phyloP scores from a whole-genome alignment of 257 asterid genomes.

The Solanum medicagineum region DNA sequence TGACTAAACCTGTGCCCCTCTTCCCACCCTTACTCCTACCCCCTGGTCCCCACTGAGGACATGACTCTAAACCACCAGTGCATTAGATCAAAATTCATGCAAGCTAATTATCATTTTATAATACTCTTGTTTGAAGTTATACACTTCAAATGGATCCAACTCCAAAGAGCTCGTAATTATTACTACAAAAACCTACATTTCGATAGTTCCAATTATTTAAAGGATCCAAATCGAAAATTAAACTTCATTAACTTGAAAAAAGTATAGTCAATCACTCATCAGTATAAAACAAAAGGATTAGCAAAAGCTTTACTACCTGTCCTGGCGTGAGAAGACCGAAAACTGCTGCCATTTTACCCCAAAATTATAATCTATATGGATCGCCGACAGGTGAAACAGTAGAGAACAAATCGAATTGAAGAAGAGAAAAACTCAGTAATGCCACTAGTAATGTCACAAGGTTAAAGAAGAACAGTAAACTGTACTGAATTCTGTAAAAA shows the following conservation, averaged over 20 bases:
- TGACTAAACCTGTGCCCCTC: no score
- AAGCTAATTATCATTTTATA: not conserved
- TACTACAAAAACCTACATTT: not conserved
- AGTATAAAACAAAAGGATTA: not conserved
- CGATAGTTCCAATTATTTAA: not conserved
- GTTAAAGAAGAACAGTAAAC: no score
- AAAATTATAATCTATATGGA: not conserved
- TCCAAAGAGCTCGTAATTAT: not conserved
- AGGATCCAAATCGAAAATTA: not conserved
- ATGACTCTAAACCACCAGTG: no score
- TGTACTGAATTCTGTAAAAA: no score
- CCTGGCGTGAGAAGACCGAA: slow-evolving; percentile 62
- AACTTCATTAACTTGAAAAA: not conserved
- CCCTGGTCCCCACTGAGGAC: no score
- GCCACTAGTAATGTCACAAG: no score
- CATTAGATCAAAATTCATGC: not conserved
- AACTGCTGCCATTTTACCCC: slow-evolving; percentile 42
- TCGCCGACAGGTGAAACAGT: not conserved
- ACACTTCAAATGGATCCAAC: not conserved
- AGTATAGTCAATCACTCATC: not conserved
- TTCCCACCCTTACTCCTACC: no score
- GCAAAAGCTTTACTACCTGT: slow-evolving; percentile 29
- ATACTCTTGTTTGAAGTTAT: not conserved
- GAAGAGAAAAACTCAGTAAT: not conserved
- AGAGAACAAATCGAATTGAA: not conserved